A percentile compares a stretch with the other conserved stretches of the same genome.
These are phyloP conservation scores for Leonotis leonurus DNA, from an alignment of 257 asterid species.

Conservation along the genomic window DNA sequence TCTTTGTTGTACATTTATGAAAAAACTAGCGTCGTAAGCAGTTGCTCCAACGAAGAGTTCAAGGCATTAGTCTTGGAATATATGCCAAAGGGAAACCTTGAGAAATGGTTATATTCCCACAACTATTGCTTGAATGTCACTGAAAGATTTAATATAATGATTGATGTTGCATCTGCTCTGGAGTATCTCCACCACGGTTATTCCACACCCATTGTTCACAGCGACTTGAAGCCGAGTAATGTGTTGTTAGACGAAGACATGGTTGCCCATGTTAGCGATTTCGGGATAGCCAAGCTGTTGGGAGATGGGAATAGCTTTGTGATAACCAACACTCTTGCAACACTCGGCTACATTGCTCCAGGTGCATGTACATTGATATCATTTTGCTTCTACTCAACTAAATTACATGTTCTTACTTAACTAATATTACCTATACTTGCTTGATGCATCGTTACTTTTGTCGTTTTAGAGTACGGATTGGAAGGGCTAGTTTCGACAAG, in stretches of 20 bases:
- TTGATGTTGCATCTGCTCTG: constrained; percentile 14
- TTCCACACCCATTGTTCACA: constrained; percentile 17
- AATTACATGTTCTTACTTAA: no score
- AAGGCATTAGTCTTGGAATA: background rate
- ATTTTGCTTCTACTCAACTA: no score
- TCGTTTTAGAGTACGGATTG: constrained; percentile 16
- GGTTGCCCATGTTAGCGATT: constrained; percentile 27
- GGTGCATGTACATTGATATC: constrained; percentile 12
- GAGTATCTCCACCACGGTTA: constrained; percentile 15
- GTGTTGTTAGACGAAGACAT: constrained; percentile 20
- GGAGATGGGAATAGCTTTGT: constrained; percentile 13
- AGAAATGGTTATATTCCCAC: background rate
- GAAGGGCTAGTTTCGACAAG: constrained; percentile 19
- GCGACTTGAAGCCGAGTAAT: constrained; percentile 1
- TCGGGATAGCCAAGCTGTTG: constrained; percentile 25
- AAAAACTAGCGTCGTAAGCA: background rate
- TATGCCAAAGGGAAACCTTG: background rate
- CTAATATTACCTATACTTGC: no score
- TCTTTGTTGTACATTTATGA: no score
- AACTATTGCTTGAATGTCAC: background rate
- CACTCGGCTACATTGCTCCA: constrained; percentile 30
- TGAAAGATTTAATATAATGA: constrained; percentile 6
- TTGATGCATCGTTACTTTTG: no score
- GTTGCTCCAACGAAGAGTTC: background rate
- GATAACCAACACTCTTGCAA: constrained; percentile 23